Percentiles rank a stretch among this genome's conserved stretches.
Evolutionary conservation across 352 stramenopile species (phyloP).

Genomic region (Phytophthora aleatoria): DNA sequence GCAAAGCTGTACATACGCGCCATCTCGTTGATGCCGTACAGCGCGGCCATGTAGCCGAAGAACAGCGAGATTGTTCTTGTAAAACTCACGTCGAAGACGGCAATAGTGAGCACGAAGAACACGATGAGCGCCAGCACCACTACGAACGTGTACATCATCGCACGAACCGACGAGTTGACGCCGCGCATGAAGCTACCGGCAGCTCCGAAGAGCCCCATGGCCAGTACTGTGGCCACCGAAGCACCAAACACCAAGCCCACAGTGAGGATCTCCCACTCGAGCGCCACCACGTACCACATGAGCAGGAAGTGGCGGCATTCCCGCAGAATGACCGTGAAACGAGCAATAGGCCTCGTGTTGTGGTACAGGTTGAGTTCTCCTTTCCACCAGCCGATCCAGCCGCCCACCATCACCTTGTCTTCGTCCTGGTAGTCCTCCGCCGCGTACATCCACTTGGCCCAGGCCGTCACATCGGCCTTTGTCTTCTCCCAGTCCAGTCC

Average conservation of each 20-base stretch:
- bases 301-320: slow-evolving; percentile 84
- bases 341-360: slow-evolving; percentile 71
- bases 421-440: slow-evolving; percentile 63
- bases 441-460: slow-evolving; percentile 86
- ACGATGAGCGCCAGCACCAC: slow-evolving; percentile 42
- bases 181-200: slow-evolving; percentile 37
- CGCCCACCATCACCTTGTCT: slow-evolving; percentile 66
- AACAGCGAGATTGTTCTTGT: slow-evolving; percentile 64
- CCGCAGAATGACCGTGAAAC: slow-evolving; percentile 75
- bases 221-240: slow-evolving; percentile 55
- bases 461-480: slow-evolving; percentile 74
- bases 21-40: slow-evolving; percentile 89
- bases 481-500: slow-evolving; percentile 86
- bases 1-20: slow-evolving; percentile 84
- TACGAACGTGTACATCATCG: slow-evolving; percentile 53
- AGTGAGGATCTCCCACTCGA: slow-evolving; percentile 58
- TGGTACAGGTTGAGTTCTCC: slow-evolving; percentile 72
- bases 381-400: slow-evolving; percentile 89
- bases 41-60: slow-evolving; percentile 74
- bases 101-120: slow-evolving; percentile 58
- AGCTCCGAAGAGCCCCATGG: slow-evolving; percentile 57
- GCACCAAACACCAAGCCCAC: slow-evolving; percentile 66
- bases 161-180: slow-evolving; percentile 47
- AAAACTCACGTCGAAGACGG: slow-evolving; percentile 42
- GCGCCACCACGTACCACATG: slow-evolving; percentile 85